phyloP scores from a whole-genome alignment of 2,329 filamentous ascomycete species.

The Fusarium nygamai region DNA sequence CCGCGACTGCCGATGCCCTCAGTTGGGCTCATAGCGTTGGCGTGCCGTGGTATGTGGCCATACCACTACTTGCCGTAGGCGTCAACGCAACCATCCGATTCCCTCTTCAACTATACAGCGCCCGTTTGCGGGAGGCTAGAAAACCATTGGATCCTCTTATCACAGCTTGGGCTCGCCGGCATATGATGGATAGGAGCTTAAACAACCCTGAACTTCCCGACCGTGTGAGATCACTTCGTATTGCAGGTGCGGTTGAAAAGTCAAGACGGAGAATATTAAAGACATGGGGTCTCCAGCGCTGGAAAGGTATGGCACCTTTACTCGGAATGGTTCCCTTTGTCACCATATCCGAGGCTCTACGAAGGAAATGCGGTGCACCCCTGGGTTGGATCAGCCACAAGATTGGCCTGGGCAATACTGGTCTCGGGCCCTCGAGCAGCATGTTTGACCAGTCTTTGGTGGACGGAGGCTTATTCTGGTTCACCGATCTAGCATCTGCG shows the following conservation, averaged over 20 bases:
- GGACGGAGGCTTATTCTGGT: constrained; percentile 65
- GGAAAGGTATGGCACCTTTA: constrained; percentile 55
- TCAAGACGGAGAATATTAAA: constrained; percentile 49
- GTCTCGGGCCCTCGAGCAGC: constrained; percentile 38
- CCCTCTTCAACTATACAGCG: constrained; percentile 57
- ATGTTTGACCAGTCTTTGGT: constrained; percentile 54
- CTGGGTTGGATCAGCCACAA: constrained; percentile 45
- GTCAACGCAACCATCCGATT: constrained; percentile 58
- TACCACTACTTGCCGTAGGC: constrained; percentile 61
- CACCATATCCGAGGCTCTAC: constrained; percentile 59
- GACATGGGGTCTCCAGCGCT: constrained; percentile 56
- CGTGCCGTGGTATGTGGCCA: constrained; percentile 64
- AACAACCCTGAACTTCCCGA: constrained; percentile 20
- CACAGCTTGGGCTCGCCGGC: constrained; percentile 46
- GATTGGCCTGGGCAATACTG: constrained; percentile 43
- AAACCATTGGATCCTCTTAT: constrained; percentile 45
- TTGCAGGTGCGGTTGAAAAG: constrained; percentile 40
- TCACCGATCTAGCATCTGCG: constrained; percentile 61
- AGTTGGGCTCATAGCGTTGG: constrained; percentile 55
- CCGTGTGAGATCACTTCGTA: constrained; percentile 38
- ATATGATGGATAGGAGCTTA: constrained; percentile 17
- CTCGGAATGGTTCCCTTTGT: constrained; percentile 61
- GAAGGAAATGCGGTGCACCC: constrained; percentile 55
- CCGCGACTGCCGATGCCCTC: constrained; percentile 56
- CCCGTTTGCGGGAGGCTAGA: constrained; percentile 45